Evolutionary conservation across 805 yeast genomes (phyloP), one percentile per base, ranked within the genome.

Genomic region (Yarrowia osloensis): DNA sequence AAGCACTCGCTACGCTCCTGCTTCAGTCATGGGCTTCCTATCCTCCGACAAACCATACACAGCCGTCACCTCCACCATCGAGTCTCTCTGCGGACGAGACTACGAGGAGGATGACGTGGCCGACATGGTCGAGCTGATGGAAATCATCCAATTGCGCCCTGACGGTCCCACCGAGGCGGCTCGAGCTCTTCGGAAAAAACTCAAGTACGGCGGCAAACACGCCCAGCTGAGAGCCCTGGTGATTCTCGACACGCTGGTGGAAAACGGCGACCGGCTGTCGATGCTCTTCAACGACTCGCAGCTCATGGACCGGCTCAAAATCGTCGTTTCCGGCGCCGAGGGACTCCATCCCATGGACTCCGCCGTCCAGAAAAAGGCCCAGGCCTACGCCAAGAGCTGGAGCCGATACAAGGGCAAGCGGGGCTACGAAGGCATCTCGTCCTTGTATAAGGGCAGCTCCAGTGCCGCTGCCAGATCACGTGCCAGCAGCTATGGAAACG

Each of bases 121-220:
- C 2, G 86, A 85, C 66, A 75, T 89, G 49, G 80, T 85, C 17
- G 89, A 85, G 69, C 79, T 89, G 55, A 71, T 88, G 39, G 86
- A 87, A 55, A 81, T 86, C 28, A 82, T 85, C 65, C 76, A 75
- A 57, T 70, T 80, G 29, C 80, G 81, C 37, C 73, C 76, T 8
- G 68, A 77, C 13, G 82, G 87, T 7, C 80, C 87, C 61, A 76
- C 81, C 37, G 99, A 95, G 75, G 94, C 96, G 1, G 98, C 98
- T 0, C 81, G 98, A 49, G 96, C 97, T 0, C 79, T 95, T 24
- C 83, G 99, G 62, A 95, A 95, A 81, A 86, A 87, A 73, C 79
- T 95, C 74, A 95, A 96, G 78, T 89, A 94, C 74, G 98, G 98
- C n/a, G 73, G 81, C 2, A 74, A 77, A 4, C 77, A 79, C 21